Percentiles rank a stretch among this genome's conserved stretches.
Conservation (phyloP, 768 basidiomycete genomes). For the Leccinum longicurvipes region DNA sequence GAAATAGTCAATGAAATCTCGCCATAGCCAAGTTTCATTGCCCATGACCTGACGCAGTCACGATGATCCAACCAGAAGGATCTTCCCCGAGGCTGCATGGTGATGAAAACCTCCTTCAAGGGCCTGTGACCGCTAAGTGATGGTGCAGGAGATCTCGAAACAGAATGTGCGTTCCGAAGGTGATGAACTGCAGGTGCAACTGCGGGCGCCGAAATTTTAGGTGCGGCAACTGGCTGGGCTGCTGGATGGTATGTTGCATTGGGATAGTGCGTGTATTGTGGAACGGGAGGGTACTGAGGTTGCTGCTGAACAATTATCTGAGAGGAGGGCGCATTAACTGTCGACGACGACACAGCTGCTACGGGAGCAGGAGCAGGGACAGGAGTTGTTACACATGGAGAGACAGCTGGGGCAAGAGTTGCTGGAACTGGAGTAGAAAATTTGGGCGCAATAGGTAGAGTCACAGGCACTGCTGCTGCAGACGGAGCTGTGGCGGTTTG, state of each 20-base stretch:
- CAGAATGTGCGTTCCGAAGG: constrained; percentile 27
- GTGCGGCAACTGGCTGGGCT: constrained; percentile 22
- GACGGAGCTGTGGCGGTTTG: constrained; percentile 16
- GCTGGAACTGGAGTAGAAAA: constrained; percentile 20
- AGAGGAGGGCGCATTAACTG: constrained; percentile 25
- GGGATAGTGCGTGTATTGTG: constrained; percentile 49
- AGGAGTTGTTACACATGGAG: constrained; percentile 21
- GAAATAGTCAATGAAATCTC: constrained; percentile 57
- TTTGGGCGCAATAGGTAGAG: constrained; percentile 24
- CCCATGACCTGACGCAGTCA: constrained; percentile 76
- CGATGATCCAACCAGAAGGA: constrained; percentile 56
- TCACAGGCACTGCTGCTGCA: constrained; percentile 13
- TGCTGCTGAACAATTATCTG: constrained; percentile 34
- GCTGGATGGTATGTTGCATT: constrained; percentile 46
- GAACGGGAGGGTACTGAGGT: constrained; percentile 33
- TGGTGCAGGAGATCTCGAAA: constrained; percentile 31
- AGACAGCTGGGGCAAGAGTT: constrained; percentile 21
- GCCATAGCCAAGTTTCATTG: constrained; percentile 52
- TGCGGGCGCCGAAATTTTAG: constrained; percentile 17
- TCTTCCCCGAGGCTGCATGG: constrained; percentile 58
- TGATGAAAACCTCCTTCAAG: constrained; percentile 51
- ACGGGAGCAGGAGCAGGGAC: constrained; percentile 11
- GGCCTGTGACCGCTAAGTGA: constrained; percentile 38
- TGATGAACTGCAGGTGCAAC: constrained; percentile 7
- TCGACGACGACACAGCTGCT: constrained; percentile 14